phyloP scores from a whole-genome alignment of 129 eudicot species.

The Flaveria trinervia region DNA sequence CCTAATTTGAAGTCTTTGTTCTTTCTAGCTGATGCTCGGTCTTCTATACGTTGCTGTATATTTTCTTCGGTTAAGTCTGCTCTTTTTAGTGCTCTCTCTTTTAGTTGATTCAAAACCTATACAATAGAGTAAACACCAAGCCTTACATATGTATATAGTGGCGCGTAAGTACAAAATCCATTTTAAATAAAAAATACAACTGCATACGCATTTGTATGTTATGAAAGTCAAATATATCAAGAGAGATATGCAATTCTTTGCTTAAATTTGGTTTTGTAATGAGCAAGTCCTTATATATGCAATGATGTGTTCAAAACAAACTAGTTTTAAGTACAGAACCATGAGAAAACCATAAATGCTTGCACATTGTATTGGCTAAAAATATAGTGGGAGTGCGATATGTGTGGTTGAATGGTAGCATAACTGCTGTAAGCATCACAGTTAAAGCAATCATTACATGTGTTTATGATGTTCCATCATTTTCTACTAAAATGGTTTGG shows the following conservation, averaged over 20 bases:
- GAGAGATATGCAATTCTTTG: background rate
- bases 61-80: slow-evolving; percentile 69
- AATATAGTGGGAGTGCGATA: background rate
- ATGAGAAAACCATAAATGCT: background rate
- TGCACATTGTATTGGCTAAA: background rate
- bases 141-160: background rate
- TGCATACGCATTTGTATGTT: background rate
- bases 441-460: background rate
- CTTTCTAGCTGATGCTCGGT: slow-evolving; percentile 66
- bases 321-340: background rate
- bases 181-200: background rate
- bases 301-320: background rate
- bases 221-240: background rate
- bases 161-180: background rate
- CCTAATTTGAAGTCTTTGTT: slow-evolving; percentile 49
- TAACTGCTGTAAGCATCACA: background rate
- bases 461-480: background rate
- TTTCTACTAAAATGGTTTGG: background rate
- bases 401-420: background rate
- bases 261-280: too few species aligned
- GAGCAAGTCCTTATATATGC: background rate
- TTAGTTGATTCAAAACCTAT: slow-evolving; percentile 77
- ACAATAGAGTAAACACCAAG: background rate
- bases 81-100: slow-evolving; percentile 71
- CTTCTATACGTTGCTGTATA: slow-evolving; percentile 48